These are phyloP conservation scores for Pleurotus sapidus DNA, from an alignment of 768 basidiomycete species.

Conservation along the genomic window DNA sequence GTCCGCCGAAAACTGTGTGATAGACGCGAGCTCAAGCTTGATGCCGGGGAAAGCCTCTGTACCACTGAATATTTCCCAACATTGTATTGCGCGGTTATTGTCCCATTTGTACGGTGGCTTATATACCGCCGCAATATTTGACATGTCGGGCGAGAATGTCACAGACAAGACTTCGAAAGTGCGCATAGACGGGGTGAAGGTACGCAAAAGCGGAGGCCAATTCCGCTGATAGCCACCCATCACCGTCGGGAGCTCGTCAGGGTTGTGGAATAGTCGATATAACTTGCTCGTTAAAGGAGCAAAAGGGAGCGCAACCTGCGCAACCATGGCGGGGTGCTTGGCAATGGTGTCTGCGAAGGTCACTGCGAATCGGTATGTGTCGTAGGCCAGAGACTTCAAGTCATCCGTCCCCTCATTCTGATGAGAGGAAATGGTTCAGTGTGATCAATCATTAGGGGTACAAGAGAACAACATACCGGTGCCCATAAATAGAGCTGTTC, in stretches of 20 bases:
- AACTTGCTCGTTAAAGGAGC: neutral
- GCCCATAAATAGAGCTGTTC: neutral
- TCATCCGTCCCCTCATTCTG: neutral
- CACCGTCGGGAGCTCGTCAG: neutral
- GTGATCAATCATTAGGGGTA: no score
- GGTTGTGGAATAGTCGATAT: neutral
- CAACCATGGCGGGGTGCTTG: constrained; percentile 1
- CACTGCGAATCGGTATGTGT: constrained; percentile 1
- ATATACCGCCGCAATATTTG: neutral
- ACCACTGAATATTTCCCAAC: constrained; percentile 4
- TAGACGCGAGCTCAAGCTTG: neutral
- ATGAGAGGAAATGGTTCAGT: neutral
- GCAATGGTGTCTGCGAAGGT: neutral
- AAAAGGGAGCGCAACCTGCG: constrained; percentile 5
- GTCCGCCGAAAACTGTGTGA: neutral
- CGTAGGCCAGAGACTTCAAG: neutral
- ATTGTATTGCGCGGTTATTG: neutral
- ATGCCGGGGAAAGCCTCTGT: neutral
- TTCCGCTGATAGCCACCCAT: neutral
- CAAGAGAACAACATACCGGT: neutral
- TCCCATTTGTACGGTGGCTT: neutral
- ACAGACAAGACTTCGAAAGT: constrained; percentile 4
- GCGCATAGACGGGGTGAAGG: neutral
- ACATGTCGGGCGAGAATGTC: constrained; percentile 1
- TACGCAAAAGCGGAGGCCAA: constrained; percentile 1